Conservation (phyloP, 805 yeast genomes). For the Ogataea populi-albae region DNA sequence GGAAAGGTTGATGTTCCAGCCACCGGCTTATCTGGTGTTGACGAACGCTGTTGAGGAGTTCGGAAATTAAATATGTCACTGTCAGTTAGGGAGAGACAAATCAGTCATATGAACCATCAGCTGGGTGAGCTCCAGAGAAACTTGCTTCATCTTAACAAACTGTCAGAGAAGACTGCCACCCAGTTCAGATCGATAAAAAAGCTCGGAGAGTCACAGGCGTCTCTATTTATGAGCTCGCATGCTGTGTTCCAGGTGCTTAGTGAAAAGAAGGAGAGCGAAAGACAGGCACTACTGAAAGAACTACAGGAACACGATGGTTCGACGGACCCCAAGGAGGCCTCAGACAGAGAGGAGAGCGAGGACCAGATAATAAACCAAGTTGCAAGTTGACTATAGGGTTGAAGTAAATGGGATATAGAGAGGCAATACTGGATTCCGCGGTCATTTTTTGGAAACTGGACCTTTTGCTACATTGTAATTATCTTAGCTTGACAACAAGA, state of each 20-base stretch:
- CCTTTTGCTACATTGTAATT: no score
- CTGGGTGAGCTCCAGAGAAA: conserved; percentile 22
- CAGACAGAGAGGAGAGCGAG: conserved; percentile 4
- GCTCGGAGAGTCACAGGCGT: conserved; percentile 28
- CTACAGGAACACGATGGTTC: conserved; percentile 5
- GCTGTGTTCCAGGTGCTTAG: conserved; percentile 28
- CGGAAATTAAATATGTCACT: conserved; percentile 5
- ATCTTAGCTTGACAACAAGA: no score
- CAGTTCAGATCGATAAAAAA: conserved; percentile 28
- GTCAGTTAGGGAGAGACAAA: conserved; percentile 20
- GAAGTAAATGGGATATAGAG: background rate
- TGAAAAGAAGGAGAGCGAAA: conserved; percentile 24
- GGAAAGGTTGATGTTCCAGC: no score
- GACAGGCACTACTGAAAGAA: conserved; percentile 14
- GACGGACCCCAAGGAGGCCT: conserved; percentile 6
- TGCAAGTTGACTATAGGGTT: background rate
- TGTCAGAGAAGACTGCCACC: conserved; percentile 21
- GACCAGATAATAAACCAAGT: background rate
- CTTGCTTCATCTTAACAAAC: conserved; percentile 19
- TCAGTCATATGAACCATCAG: conserved; percentile 21
- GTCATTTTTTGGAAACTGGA: no score
- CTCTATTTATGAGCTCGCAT: conserved; percentile 31
- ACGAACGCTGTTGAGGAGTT: no score
- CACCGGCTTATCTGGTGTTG: no score
- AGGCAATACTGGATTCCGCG: no score